Conservation (phyloP, 2,329 filamentous ascomycete species). For the Torrubiella hemipterigena region DNA sequence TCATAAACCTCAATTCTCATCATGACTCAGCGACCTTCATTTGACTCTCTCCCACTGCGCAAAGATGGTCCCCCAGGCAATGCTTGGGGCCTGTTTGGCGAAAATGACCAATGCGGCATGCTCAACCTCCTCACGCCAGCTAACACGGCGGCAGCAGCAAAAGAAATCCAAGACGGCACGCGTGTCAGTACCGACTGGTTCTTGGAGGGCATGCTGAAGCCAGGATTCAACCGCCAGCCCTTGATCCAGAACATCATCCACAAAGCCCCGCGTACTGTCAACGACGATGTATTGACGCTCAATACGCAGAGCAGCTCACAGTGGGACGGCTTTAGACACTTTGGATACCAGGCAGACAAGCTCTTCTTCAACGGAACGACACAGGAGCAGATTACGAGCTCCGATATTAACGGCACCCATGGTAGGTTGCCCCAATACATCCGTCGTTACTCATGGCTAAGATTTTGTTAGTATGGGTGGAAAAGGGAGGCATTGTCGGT, state of each 20-base stretch:
- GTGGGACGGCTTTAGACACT: conserved; percentile 27
- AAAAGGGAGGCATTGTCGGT: conserved; percentile 33
- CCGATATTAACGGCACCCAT: conserved; percentile 16
- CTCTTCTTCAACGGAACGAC: conserved; percentile 20
- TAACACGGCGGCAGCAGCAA: conserved; percentile 11
- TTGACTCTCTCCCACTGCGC: conserved; percentile 35
- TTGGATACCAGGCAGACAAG: conserved; percentile 23
- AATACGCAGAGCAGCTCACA: conserved; percentile 26
- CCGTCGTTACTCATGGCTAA: not conserved
- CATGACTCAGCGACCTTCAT: no score
- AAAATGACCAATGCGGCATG: conserved; percentile 37
- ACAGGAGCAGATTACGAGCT: conserved; percentile 30
- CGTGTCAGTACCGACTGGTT: conserved; percentile 22
- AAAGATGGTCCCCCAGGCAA: conserved; percentile 37
- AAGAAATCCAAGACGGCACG: conserved; percentile 16
- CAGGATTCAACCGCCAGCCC: conserved; percentile 19
- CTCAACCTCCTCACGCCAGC: conserved; percentile 38
- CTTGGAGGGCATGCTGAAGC: conserved; percentile 17
- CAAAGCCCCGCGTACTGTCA: conserved; percentile 16
- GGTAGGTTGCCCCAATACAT: conserved; percentile 13
- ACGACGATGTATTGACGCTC: conserved; percentile 20
- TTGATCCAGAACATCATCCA: conserved; percentile 17
- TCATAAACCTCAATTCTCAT: no score
- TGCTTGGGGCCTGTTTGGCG: conserved; percentile 43
- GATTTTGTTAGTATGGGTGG: conserved; percentile 14